Evolutionary conservation across 1,139 yeast genomes (phyloP).

Genomic region (Debaryomycetaceae sp.): DNA sequence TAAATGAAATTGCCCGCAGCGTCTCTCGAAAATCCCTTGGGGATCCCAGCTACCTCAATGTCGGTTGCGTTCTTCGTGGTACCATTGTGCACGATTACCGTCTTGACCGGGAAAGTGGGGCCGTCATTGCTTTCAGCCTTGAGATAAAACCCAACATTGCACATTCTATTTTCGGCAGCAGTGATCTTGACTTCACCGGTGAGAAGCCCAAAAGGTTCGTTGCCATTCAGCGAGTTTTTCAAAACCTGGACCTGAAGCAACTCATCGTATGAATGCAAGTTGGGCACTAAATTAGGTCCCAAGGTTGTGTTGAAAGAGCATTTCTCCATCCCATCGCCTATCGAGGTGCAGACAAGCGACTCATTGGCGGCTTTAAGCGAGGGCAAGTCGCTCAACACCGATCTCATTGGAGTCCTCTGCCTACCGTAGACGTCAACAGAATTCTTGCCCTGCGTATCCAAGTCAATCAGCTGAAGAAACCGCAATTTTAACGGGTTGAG

Average conservation of each 20-base stretch:
- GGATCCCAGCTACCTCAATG: constrained; percentile 19
- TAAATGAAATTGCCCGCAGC: constrained; percentile 48
- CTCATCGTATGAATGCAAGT: constrained; percentile 30
- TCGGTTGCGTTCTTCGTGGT: constrained; percentile 2
- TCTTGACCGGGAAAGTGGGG: constrained; percentile 53
- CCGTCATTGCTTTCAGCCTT: constrained; percentile 26
- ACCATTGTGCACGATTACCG: constrained; percentile 37
- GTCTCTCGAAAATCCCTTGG: constrained; percentile 51
- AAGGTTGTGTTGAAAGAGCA: constrained; percentile 51
- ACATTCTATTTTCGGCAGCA: constrained; percentile 60
- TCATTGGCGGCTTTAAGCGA: constrained; percentile 41
- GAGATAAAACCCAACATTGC: constrained; percentile 53
- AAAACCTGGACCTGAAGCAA: constrained; percentile 48
- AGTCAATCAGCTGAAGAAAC: constrained; percentile 55
- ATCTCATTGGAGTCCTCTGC: constrained; percentile 32
- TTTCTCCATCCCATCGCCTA: constrained; percentile 43
- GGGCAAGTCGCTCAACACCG: constrained; percentile 56
- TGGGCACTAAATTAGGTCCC: constrained; percentile 49
- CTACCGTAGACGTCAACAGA: constrained; percentile 53
- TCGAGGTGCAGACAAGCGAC: constrained; percentile 29
- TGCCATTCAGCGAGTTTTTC: constrained; percentile 42
- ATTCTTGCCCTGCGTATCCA: constrained; percentile 21
- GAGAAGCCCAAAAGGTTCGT: constrained; percentile 62
- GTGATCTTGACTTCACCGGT: constrained; percentile 57
- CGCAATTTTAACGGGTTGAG: constrained; percentile 66